Base-by-base conservation (phyloP, 768 basidiomycete genomes). In the Clitopilus passeckerianus region DNA sequence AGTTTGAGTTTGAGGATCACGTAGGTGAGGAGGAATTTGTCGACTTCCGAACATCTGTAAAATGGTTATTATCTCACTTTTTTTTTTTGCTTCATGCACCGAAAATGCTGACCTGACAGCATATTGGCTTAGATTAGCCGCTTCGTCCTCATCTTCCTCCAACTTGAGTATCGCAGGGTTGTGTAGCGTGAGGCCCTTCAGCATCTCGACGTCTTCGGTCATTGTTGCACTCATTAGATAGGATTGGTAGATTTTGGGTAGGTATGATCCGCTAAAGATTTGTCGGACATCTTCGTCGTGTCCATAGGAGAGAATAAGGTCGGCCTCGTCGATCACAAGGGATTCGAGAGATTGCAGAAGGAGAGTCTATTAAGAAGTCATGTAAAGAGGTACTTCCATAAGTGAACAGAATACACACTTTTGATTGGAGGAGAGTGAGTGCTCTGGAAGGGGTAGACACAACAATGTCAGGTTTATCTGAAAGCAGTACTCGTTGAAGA, bases 201-300 rank as follows among this genome's bases (percentile, higher is more conserved):
- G 78, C 61, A 85, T 79, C 67, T 95, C 92, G 3, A 99, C 93
- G 65, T 98, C 97, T 65, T 95, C 91, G 10, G 95, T 94, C 87
- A 98, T 89, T 0, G 96, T 99, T 5, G 97, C 96, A 68, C 91
- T 94, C 93, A 98, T 97, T 34, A 99, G 76, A 74, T 96, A 95
- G 9, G 92, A 91, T 71, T 94, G 96, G 71, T 85, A 92, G 61
- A 90, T 85, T 70, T 86, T 89, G 57, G 89, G 93, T 30, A 90
- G 82, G 71, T 83, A 88, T 44, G 79, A 82, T 53, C 85, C 91
- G 58, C 73, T 80, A 61, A 90, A 86, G 20, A 82, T 80, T 60
- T 87, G 83, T 24, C 86, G 84, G 50, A 95, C 83, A 60, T 95
- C 93, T 67, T 95, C 91, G 61, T 95, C 90, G 64, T 98, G 93